Base-by-base conservation (phyloP, 1,284 basidiomycete genomes). In the Ustilago vetiveriae region DNA sequence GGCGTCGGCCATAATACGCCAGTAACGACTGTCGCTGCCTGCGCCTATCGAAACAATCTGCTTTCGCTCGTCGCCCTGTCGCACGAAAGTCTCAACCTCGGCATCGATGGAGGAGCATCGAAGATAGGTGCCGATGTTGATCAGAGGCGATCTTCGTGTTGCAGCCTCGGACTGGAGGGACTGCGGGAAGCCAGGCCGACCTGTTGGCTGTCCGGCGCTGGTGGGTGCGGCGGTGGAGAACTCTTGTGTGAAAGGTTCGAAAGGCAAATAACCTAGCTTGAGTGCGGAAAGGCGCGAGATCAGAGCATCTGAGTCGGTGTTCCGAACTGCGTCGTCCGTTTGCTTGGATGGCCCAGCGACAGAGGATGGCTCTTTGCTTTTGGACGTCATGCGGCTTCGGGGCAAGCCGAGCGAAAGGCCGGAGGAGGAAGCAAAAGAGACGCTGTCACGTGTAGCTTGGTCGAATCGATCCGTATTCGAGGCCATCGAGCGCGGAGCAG, bases 81-180 rank as follows among this genome's bases (percentile, higher is more conserved):
- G 84, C 11, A 96, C 74, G 86, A 93, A 97, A 39, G 85, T 82
- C 19, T 89, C 84, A 0, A 96, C 88, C 6, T 97, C 86, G 40
- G 83, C 82, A 78, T 98, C 96, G 40, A 98, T 88, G 2, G 88
- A 89, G 42, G 86, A 85, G 0, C 91, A 90, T 49, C 96, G 87
- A 52, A 96, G 88, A 72, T 90, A 92, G 1, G 95, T 98, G 8
- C 95, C 95, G 40, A 97, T 86, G 81, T 98, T 98, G 85, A 98
- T 98, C 70, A 98, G 83, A 0, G 94, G 94, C 33, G 87, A 87
- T 80, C 22, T 84, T 81, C 56, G 90, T 85, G 82, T 86, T 87
- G 82, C 27, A 14, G 42, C n/a, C 10, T 39, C 41, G 6, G 27
- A 27, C 16, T 39, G 51, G 22, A 45, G 36, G 3, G 51, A 22